Evolutionary conservation across 495 filamentous ascomycete genomes (phyloP), one percentile per base, ranked within the genome.

Genomic region (Hyaloscypha finlandica): DNA sequence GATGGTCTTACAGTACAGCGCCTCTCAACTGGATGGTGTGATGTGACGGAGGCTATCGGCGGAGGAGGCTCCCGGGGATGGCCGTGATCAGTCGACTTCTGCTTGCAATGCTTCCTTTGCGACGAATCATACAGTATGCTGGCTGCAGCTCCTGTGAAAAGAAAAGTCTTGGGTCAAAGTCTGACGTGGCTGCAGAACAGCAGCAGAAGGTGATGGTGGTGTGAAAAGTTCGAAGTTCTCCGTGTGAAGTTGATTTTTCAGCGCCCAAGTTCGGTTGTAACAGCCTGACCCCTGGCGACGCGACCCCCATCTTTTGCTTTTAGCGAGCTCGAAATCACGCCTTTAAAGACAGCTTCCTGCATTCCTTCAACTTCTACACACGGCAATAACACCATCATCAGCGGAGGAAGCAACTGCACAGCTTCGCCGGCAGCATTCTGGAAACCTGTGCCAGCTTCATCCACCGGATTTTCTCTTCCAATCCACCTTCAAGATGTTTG

Each of bases 401-500:
- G 42, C 22, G 53, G 32, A 31, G 31, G 1, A 39, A 6, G 39
- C 57, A 31, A 61, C 55, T 22, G 57, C 64, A 67, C 11, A 55
- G 45, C 56, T 42, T 48, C 56, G 55, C 67, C 67, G 31, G 42
- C 55, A 45, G 61, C 35, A 31, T 42, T 32, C 32, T 56, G 39
- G 58, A 56, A 57, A 2, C 35, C 56, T 6, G 22, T 25, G 45
- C 58, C 63, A 65, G 67, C 67, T 69, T 64, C 61, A 56, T 65
- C 57, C 4, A 42, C 29, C 48, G 51, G 14, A 16, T 19, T 9
- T 53, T 53, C 53, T 4, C 39, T 6, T 32, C 14, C 20, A 59
- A 30, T 14, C 29, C 57, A 63, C 54, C 37, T 39, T 35, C 4
- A 73, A 62, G 51, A 80, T 69, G 65, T 85, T 94, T 89, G 87